Conservation (phyloP, 805 yeast genomes). For the Torulaspora franciscae region DNA sequence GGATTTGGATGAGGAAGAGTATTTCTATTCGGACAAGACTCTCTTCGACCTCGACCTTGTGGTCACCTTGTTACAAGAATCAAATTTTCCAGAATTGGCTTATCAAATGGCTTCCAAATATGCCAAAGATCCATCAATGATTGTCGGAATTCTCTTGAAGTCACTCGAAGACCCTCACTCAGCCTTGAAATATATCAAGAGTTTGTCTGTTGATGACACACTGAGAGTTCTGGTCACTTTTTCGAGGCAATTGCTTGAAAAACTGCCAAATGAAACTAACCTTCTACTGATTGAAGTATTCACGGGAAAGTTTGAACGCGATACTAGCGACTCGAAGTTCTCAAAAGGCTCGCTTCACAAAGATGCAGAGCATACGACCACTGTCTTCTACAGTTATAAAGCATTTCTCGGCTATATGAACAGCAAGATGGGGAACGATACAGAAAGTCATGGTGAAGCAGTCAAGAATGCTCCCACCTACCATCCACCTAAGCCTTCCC, state of each 20-base stretch:
- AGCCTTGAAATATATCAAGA: slow-evolving; percentile 60
- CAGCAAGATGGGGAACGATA: slow-evolving; percentile 24
- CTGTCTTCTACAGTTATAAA: slow-evolving; percentile 49
- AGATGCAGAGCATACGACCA: slow-evolving; percentile 16
- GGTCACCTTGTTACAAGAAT: slow-evolving; percentile 65
- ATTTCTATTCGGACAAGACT: slow-evolving; percentile 30
- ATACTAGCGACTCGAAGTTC: slow-evolving; percentile 15
- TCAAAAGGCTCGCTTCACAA: slow-evolving; percentile 6
- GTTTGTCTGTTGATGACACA: slow-evolving; percentile 71
- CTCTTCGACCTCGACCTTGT: slow-evolving; percentile 63
- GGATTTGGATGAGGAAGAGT: slow-evolving; percentile 37
- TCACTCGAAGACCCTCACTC: slow-evolving; percentile 57
- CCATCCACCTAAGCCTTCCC: slow-evolving; percentile 84
- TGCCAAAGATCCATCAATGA: slow-evolving; percentile 63
- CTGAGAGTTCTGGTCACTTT: slow-evolving; percentile 63
- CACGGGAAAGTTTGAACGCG: slow-evolving; percentile 73
- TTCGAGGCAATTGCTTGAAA: slow-evolving; percentile 59
- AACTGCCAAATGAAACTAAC: slow-evolving; percentile 75
- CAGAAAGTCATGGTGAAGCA: slow-evolving; percentile 8
- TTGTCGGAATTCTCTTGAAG: slow-evolving; percentile 68
- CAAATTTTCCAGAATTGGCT: slow-evolving; percentile 62
- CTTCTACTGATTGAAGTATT: slow-evolving; percentile 77
- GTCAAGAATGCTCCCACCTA: slow-evolving; percentile 53
- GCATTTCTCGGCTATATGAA: slow-evolving; percentile 54
- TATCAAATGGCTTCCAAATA: slow-evolving; percentile 60